A percentile compares a stretch with the other conserved stretches of the same genome.
Conservation (phyloP, 73 alveolate species). For the Stentor coeruleus region DNA sequence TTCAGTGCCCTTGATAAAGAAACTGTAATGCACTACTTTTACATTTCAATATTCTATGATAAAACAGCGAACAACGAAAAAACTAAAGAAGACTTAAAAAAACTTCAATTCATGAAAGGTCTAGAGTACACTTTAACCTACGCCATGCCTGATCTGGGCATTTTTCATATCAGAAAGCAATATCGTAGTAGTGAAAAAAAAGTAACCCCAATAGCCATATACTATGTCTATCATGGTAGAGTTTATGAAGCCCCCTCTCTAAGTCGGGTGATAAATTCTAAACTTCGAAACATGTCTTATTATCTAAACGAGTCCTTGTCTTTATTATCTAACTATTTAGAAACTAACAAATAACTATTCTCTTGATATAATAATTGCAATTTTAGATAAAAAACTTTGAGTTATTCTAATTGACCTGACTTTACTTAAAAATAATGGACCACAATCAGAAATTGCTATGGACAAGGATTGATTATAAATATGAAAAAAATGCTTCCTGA, state of each 20-base stretch:
- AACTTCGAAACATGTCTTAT: neutral
- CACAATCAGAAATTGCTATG: too few species aligned
- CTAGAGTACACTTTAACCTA: neutral
- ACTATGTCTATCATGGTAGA: neutral
- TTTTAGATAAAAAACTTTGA: too few species aligned
- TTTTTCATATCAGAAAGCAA: neutral
- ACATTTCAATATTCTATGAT: conserved; percentile 10
- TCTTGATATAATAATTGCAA: too few species aligned
- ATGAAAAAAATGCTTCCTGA: too few species aligned
- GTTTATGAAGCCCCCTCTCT: conserved; percentile 7
- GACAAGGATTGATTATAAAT: too few species aligned
- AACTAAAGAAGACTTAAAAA: neutral
- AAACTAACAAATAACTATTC: too few species aligned
- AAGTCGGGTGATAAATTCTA: neutral
- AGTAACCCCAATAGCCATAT: neutral
- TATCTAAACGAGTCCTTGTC: neutral
- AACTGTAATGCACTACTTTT: conserved; percentile 11
- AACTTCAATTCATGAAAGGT: neutral
- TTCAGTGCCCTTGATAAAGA: neutral
- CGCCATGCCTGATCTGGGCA: conserved; percentile 7
- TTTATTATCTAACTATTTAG: neutral
- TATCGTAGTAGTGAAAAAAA: neutral
- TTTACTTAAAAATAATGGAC: too few species aligned
- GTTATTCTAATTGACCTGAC: too few species aligned
- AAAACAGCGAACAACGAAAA: conserved; percentile 11